Conservation (phyloP, 257 asterid genomes). For the Osmanthus fragrans region DNA sequence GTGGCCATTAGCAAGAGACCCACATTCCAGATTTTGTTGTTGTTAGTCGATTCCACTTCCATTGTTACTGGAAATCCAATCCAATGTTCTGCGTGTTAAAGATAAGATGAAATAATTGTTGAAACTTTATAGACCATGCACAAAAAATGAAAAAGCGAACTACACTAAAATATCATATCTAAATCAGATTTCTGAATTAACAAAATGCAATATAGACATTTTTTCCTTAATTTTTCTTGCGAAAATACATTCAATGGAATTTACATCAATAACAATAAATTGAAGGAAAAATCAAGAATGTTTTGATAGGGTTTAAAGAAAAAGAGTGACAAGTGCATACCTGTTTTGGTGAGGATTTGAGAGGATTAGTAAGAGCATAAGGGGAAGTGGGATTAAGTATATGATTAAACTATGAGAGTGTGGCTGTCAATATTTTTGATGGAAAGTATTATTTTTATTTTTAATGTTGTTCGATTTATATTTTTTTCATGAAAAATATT, state of each 20-base stretch:
- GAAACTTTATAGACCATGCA: neutral
- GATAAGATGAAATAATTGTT: neutral
- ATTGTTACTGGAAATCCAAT: constrained; percentile 7
- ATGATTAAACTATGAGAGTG: too few relatives aligned
- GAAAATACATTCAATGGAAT: neutral
- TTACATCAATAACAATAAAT: neutral
- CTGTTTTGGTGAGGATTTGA: neutral
- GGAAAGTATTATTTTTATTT: too few relatives aligned
- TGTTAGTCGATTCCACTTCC: constrained; percentile 20
- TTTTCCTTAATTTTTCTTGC: neutral
- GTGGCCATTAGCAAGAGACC: constrained; percentile 41
- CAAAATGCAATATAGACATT: neutral
- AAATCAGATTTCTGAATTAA: neutral
- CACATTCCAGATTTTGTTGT: constrained; percentile 32
- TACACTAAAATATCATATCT: neutral
- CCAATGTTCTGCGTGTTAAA: neutral
- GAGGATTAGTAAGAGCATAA: neutral
- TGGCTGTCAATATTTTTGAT: too few relatives aligned
- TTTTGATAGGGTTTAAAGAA: neutral
- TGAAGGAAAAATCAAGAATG: neutral
- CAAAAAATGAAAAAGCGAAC: neutral
- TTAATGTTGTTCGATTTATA: too few relatives aligned
- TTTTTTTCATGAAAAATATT: too few relatives aligned
- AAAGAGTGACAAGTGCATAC: neutral
- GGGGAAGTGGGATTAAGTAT: too few relatives aligned